Evolutionary conservation across 176 grass and related monocot genomes (phyloP).

Genomic region (Ampelocalamus luodianensis): DNA sequence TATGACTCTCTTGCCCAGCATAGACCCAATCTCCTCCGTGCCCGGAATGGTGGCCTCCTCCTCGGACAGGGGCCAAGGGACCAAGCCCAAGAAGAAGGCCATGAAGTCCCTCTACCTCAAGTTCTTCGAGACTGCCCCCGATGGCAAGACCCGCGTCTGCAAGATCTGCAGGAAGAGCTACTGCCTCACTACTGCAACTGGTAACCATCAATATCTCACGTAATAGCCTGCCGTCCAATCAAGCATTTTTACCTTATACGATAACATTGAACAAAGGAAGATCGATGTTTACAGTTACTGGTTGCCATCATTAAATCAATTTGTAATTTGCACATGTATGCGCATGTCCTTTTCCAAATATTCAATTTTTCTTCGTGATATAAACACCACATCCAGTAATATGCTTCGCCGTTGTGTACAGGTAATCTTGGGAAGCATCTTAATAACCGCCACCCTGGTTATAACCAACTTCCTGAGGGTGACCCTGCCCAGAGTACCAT

Average conservation of each 20-base stretch:
- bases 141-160: conserved; percentile 80
- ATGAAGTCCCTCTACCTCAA: conserved; percentile 90
- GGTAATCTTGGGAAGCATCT: conserved; percentile 97
- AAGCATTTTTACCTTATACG: background rate
- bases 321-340: background rate
- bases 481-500: conserved; percentile 31
- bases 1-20: conserved; percentile 61
- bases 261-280: background rate
- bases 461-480: conserved; percentile 57
- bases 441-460: conserved; percentile 81
- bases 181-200: conserved; percentile 87
- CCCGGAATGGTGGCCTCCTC: conserved; percentile 32
- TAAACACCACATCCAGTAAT: conserved; percentile 20
- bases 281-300: background rate
- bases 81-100: conserved; percentile 78
- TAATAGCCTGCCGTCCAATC: background rate
- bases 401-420: conserved; percentile 38
- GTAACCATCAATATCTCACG: conserved; percentile 39
- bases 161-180: conserved; percentile 91
- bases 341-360: background rate
- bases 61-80: conserved; percentile 41
- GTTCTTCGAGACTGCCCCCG: conserved; percentile 81
- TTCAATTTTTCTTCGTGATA: background rate
- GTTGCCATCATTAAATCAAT: background rate
- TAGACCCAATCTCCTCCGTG: conserved; percentile 22